phyloP scores from a whole-genome alignment of 2,329 filamentous ascomycete genomes.

The Beauveria scarabaeidicola region DNA sequence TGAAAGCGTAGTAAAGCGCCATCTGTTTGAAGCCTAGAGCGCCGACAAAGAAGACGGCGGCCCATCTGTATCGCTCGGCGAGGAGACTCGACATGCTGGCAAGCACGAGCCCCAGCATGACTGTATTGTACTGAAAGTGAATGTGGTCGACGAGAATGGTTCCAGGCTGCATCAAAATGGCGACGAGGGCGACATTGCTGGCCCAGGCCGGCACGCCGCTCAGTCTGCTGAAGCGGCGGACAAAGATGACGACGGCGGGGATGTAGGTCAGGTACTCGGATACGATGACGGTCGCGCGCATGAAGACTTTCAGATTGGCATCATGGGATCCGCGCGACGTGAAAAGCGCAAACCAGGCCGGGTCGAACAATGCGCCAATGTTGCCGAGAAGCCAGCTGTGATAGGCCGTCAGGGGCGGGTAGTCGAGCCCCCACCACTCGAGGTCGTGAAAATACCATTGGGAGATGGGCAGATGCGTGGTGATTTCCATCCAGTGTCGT shows the following conservation, averaged over 20 bases:
- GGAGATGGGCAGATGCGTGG: conserved; percentile 76
- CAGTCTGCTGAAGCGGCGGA: conserved; percentile 69
- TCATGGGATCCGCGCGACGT: conserved; percentile 76
- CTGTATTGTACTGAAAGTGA: conserved; percentile 96
- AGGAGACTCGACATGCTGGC: conserved; percentile 84
- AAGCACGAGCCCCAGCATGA: conserved; percentile 89
- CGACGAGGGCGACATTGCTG: conserved; percentile 73
- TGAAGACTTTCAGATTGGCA: conserved; percentile 78
- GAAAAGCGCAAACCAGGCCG: conserved; percentile 80
- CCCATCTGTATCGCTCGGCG: conserved; percentile 77
- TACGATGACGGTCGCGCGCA: conserved; percentile 83
- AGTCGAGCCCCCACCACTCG: conserved; percentile 96
- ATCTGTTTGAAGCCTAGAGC: conserved; percentile 99
- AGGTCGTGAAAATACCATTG: conserved; percentile 98
- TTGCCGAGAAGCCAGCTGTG: conserved; percentile 94
- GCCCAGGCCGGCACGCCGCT: conserved; percentile 76
- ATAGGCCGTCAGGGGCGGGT: conserved; percentile 94
- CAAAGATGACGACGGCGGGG: conserved; percentile 76
- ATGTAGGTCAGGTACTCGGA: conserved; percentile 89
- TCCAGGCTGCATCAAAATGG: conserved; percentile 84
- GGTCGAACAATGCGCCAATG: conserved; percentile 70
- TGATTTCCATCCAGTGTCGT: conserved; percentile 98
- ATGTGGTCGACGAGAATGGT: conserved; percentile 91
- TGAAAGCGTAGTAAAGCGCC: conserved; percentile 94
- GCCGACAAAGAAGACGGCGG: conserved; percentile 85